Percentiles rank a stretch among this genome's conserved stretches.
phyloP scores from a whole-genome alignment of 208 protist species.

The Acanthamoeba rhysodes region DNA sequence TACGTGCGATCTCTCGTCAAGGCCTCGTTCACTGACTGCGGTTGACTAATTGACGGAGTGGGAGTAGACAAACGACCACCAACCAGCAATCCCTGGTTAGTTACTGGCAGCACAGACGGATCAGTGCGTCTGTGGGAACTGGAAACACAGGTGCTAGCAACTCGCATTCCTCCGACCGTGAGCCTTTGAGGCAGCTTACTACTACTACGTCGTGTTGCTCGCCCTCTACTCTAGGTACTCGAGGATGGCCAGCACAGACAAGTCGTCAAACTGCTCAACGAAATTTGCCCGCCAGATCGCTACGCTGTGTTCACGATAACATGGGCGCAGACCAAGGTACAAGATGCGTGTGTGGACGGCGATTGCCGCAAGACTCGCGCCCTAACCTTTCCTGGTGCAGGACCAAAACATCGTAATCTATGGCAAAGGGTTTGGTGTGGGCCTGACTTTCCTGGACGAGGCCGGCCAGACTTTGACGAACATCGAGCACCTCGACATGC shows the following conservation, averaged over 20 bases:
- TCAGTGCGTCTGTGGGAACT: conserved; percentile 10
- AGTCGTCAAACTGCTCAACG: neutral
- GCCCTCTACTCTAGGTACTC: neutral
- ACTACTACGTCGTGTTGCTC: too few relatives aligned
- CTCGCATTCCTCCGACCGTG: neutral
- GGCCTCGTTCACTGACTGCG: neutral
- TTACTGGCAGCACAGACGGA: conserved; percentile 34
- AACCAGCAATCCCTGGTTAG: neutral
- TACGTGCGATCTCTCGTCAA: neutral
- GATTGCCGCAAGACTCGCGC: too few relatives aligned
- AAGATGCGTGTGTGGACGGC: neutral
- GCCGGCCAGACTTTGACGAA: neutral
- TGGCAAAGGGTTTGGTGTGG: conserved; percentile 11
- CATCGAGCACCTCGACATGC: conserved; percentile 62
- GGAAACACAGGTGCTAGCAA: neutral
- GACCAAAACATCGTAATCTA: conserved; percentile 36
- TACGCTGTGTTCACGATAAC: conserved; percentile 1
- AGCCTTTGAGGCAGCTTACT: neutral
- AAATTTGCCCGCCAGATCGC: neutral
- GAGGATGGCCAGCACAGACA: neutral
- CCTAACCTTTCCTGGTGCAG: neutral
- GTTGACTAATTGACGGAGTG: neutral
- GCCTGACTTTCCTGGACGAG: conserved; percentile 22
- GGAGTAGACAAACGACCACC: conserved; percentile 14
- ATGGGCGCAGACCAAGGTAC: conserved; percentile 28